phyloP scores from a whole-genome alignment of 352 stramenopile species.

The Aphanomyces invadans region DNA sequence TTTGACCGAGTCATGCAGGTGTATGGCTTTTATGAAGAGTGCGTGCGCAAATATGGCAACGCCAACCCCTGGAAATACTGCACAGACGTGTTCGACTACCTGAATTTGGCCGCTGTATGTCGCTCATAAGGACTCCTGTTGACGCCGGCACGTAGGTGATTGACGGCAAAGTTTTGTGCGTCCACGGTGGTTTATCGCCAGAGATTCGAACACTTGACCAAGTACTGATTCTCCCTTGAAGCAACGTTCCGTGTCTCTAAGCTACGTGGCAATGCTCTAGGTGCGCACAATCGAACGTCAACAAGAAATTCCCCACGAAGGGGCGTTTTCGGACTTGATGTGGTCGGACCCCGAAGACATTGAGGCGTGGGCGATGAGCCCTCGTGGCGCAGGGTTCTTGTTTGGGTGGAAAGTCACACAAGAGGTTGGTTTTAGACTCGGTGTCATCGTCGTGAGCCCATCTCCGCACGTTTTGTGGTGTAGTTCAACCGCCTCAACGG shows the following conservation, averaged over 20 bases:
- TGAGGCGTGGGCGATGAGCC: slow-evolving; percentile 84
- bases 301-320: slow-evolving; percentile 93
- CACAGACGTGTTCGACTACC: slow-evolving; percentile 95
- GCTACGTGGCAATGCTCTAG: slow-evolving; percentile 27
- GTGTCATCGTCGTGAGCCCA: too few relatives aligned
- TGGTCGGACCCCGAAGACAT: slow-evolving; percentile 97
- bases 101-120: slow-evolving; percentile 84
- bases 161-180: slow-evolving; percentile 85
- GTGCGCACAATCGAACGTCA: slow-evolving; percentile 95
- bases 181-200: slow-evolving; percentile 93
- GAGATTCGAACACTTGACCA: slow-evolving; percentile 92
- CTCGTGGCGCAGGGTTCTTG: slow-evolving; percentile 80
- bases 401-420: slow-evolving; percentile 82
- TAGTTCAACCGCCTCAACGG: slow-evolving; percentile 88
- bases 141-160: slow-evolving; percentile 50
- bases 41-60: slow-evolving; percentile 95
- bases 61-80: slow-evolving; percentile 95
- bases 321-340: slow-evolving; percentile 97
- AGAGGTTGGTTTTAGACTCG: slow-evolving; percentile 32
- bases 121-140: background rate
- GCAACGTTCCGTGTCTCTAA: background rate
- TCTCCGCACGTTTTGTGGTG: too few relatives aligned
- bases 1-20: slow-evolving; percentile 43
- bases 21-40: slow-evolving; percentile 98
- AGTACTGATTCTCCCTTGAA: background rate